Conservation (phyloP, 2,329 filamentous ascomycete species). For the Hymenoscyphus albidus region DNA sequence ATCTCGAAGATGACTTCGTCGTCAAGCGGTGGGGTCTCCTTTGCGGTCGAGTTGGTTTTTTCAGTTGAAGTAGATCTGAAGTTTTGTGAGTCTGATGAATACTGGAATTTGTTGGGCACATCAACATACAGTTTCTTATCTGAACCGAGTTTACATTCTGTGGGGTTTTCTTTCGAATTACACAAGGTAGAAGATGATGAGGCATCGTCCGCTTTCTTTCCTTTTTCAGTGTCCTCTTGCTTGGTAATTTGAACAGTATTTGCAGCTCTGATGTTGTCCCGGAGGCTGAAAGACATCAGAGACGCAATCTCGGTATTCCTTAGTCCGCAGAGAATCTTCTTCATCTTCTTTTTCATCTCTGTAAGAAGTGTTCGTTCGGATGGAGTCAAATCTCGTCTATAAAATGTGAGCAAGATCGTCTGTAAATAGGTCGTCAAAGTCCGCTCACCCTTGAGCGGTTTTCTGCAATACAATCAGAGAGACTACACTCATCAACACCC, state of each 20-base stretch:
- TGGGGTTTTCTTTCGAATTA: background rate
- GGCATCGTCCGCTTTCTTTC: background rate
- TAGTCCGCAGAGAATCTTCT: background rate
- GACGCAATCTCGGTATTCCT: background rate
- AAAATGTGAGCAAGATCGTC: background rate
- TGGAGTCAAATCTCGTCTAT: background rate
- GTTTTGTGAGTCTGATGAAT: background rate
- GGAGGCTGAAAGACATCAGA: background rate
- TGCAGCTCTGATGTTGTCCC: background rate
- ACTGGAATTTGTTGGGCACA: background rate
- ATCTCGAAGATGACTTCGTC: background rate
- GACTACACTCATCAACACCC: background rate
- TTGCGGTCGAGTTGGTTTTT: background rate
- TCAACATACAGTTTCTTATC: background rate
- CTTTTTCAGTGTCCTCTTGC: background rate
- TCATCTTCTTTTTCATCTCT: conserved; percentile 3
- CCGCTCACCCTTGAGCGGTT: conserved; percentile 15
- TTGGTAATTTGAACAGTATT: background rate
- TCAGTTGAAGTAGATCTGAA: background rate
- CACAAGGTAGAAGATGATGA: background rate
- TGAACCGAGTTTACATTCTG: background rate
- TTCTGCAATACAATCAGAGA: conserved; percentile 20
- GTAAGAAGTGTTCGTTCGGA: background rate
- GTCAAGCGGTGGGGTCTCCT: background rate
- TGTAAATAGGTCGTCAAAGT: background rate